Conservation (phyloP, 164 flowering plant species). For the Vitis vinifera region ASM3070453v1 NC_081813.1:23302501-23303000, state of each 20-base stretch:
- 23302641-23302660: no score
- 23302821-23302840: slow-evolving; percentile 17
- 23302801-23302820: slow-evolving; percentile 14
- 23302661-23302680: no score
- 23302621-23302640: no score
- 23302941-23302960: slow-evolving; percentile 12
- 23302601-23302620: no score
- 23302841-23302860: not conserved
- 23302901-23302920: not conserved
- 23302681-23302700: no score
- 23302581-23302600: no score
- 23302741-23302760: slow-evolving; percentile 6
- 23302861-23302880: not conserved
- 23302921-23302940: slow-evolving; percentile 9
- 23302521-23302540: no score
- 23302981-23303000: slow-evolving; percentile 7
- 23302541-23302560: no score
- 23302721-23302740: no score
- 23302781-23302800: slow-evolving; percentile 17
- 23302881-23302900: not conserved
- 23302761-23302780: slow-evolving; percentile 11
- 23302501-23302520: no score
- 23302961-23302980: slow-evolving; percentile 12
- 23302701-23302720: no score
- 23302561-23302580: no score